Evolutionary conservation across 129 eudicot species (phyloP).

Genomic region (Tanacetum coccineum): DNA sequence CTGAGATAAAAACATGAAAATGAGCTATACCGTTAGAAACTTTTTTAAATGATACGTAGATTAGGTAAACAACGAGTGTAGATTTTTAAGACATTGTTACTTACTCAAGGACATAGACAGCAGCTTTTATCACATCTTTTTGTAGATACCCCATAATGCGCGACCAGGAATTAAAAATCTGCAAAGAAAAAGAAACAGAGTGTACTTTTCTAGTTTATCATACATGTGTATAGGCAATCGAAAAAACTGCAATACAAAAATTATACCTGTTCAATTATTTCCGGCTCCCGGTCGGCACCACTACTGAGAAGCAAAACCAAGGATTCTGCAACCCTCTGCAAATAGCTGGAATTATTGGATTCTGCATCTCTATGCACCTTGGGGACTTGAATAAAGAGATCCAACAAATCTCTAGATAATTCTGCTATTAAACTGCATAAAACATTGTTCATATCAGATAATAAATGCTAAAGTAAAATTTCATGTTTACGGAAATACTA

Average conservation of each 20-base stretch:
- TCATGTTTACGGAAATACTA: background rate
- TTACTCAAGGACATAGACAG: conserved; percentile 73
- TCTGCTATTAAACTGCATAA: conserved; percentile 70
- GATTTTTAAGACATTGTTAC: conserved; percentile 17
- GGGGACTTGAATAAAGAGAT: conserved; percentile 55
- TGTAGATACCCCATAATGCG: conserved; percentile 78
- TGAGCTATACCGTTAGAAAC: background rate
- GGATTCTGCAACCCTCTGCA: conserved; percentile 55
- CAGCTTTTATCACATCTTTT: conserved; percentile 53
- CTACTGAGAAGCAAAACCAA: conserved; percentile 55
- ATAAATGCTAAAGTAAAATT: background rate
- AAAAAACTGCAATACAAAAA: conserved; percentile 1
- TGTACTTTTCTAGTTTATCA: no score
- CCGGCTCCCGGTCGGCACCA: conserved; percentile 95
- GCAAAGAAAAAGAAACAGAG: conserved; percentile 31
- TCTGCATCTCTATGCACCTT: conserved; percentile 55
- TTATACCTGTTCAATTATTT: conserved; percentile 82
- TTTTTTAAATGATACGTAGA: background rate
- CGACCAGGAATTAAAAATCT: conserved; percentile 92
- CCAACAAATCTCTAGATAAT: conserved; percentile 79
- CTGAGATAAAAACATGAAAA: conserved; percentile 27
- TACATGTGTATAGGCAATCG: background rate
- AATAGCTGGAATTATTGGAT: conserved; percentile 49
- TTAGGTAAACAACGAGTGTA: background rate
- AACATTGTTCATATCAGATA: background rate